A percentile compares a stretch with the other conserved stretches of the same genome.
phyloP scores from a whole-genome alignment of 208 protist genomes.

The Trypanosoma melophagium region DNA sequence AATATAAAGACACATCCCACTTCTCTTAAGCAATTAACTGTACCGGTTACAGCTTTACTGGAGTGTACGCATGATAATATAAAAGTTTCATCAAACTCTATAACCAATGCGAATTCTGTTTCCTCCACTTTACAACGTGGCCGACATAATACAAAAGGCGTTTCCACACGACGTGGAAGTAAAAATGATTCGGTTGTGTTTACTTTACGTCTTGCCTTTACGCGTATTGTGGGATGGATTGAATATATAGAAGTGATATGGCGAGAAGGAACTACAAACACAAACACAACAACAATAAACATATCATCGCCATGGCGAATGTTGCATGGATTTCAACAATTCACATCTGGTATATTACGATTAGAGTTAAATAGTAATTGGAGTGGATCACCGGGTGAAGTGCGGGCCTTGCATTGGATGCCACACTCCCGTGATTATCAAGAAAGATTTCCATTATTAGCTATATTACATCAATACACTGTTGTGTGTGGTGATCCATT shows the following conservation, averaged over 20 bases:
- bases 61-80: background rate
- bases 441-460: constrained; percentile 38
- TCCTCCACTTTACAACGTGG: background rate
- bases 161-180: background rate
- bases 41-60: constrained; percentile 15
- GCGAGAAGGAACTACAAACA: background rate
- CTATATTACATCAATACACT: constrained; percentile 35
- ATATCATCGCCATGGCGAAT: constrained; percentile 17
- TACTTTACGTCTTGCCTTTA: constrained; percentile 27
- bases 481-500: constrained; percentile 27
- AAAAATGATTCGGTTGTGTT: background rate
- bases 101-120: background rate
- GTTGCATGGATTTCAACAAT: constrained; percentile 15
- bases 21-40: background rate
- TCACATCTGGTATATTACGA: constrained; percentile 11
- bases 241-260: constrained; percentile 24
- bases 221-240: constrained; percentile 23
- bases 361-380: background rate
- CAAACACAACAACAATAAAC: background rate
- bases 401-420: constrained; percentile 46
- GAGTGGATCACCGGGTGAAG: constrained; percentile 7
- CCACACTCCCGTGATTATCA: constrained; percentile 28
- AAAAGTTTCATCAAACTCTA: too few relatives aligned
- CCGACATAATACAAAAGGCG: background rate
- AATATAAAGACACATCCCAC: background rate